Evolutionary conservation across 306 rosid genomes (phyloP).

Genomic region (Gastrolobium bilobum): DNA sequence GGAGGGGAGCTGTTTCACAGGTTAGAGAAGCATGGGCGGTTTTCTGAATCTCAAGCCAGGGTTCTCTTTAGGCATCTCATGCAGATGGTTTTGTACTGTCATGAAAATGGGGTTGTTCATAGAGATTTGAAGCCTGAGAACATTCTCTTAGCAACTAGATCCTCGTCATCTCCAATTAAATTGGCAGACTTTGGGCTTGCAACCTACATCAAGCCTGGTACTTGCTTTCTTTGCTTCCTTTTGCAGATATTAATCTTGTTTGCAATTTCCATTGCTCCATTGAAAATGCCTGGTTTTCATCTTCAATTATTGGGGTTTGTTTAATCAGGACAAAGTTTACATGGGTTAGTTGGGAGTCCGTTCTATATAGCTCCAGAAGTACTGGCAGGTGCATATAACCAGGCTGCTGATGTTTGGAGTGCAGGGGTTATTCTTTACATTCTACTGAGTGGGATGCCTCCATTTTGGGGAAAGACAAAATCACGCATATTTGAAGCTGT

Average conservation of each 20-base stretch:
- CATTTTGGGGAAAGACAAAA: constrained; percentile 93
- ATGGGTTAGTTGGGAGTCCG: constrained; percentile 92
- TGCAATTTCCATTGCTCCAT: not conserved
- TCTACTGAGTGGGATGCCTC: constrained; percentile 86
- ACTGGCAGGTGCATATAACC: constrained; percentile 84
- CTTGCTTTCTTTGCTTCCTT: constrained; percentile 35
- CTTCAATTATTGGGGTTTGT: constrained; percentile 51
- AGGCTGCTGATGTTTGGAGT: constrained; percentile 94
- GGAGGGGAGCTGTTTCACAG: constrained; percentile 90
- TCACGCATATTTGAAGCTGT: constrained; percentile 83
- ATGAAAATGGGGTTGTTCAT: constrained; percentile 86
- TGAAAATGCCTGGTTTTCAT: constrained; percentile 31
- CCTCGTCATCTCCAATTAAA: constrained; percentile 82
- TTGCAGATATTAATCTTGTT: constrained; percentile 37
- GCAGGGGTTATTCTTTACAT: constrained; percentile 88
- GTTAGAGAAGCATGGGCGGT: constrained; percentile 79
- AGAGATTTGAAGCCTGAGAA: constrained; percentile 92
- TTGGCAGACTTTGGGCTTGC: constrained; percentile 94
- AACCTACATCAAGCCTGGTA: constrained; percentile 91
- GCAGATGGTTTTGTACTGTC: constrained; percentile 88
- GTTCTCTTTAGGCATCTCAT: constrained; percentile 83
- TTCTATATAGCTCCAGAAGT: constrained; percentile 94
- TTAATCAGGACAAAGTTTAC: constrained; percentile 82
- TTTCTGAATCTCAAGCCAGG: constrained; percentile 76
- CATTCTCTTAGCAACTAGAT: constrained; percentile 78